These are phyloP conservation scores for Thymus quinquecostatus DNA, from an alignment of 257 asterid species.

Conservation along the genomic window DNA sequence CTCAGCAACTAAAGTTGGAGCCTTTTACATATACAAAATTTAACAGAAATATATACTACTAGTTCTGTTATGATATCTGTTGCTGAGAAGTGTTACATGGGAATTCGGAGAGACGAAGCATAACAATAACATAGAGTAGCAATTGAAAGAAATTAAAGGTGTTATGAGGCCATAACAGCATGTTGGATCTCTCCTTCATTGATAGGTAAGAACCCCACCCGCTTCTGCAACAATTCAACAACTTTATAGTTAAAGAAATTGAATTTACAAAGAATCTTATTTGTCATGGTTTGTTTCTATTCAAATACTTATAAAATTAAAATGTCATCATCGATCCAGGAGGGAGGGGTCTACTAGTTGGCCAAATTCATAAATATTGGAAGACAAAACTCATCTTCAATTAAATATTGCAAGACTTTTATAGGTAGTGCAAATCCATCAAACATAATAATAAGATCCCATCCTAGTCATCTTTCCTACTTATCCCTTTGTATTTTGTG, in stretches of 20 bases:
- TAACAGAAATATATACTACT: constrained; percentile 10
- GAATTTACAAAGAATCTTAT: too few relatives aligned
- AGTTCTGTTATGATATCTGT: neutral
- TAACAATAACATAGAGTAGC: neutral
- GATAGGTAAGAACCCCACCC: constrained; percentile 80
- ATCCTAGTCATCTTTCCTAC: constrained; percentile 10
- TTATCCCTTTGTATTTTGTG: neutral
- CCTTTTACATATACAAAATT: constrained; percentile 21
- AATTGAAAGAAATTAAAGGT: neutral
- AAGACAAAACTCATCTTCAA: neutral
- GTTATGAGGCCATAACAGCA: constrained; percentile 50
- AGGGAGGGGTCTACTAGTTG: neutral
- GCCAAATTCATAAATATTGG: neutral
- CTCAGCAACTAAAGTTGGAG: constrained; percentile 32
- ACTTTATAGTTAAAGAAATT: too few relatives aligned
- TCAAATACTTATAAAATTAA: too few relatives aligned
- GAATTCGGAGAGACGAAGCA: constrained; percentile 46
- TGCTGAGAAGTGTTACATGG: constrained; percentile 39
- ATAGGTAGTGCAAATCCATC: neutral
- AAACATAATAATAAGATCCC: neutral
- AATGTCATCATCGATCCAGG: too few relatives aligned
- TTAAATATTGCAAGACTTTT: neutral
- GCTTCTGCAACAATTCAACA: constrained; percentile 56
- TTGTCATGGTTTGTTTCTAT: too few relatives aligned
- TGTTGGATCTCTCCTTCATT: constrained; percentile 70